Evolutionary conservation across 192 early-diverging fungal species (phyloP).

Genomic region (Podila minutissima): DNA sequence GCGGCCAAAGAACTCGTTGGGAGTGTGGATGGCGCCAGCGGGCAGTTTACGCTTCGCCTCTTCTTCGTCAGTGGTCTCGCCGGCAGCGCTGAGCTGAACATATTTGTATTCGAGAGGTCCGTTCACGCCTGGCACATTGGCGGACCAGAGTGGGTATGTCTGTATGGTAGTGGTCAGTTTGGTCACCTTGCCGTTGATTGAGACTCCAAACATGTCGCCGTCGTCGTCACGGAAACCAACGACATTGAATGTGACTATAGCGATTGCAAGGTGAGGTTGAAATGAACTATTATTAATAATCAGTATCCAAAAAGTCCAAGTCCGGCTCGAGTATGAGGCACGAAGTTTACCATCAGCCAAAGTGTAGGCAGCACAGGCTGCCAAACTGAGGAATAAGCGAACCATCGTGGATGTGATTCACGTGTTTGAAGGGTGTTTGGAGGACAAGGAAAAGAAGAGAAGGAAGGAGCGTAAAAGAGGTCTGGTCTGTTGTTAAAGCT

Average conservation of each 20-base stretch:
- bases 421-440: background rate
- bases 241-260: slow-evolving; percentile 42
- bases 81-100: slow-evolving; percentile 16
- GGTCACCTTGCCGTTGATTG: slow-evolving; percentile 37
- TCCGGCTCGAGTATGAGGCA: background rate
- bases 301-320: background rate
- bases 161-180: slow-evolving; percentile 26
- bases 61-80: slow-evolving; percentile 16
- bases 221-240: slow-evolving; percentile 22
- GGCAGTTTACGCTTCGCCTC: slow-evolving; percentile 18
- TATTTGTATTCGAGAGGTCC: slow-evolving; percentile 30
- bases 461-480: slow-evolving; percentile 2
- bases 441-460: background rate
- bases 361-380: slow-evolving; percentile 34
- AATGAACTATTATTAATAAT: too few relatives aligned
- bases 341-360: slow-evolving; percentile 42
- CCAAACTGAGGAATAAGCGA: slow-evolving; percentile 38
- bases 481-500: too few relatives aligned
- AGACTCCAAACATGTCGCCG: slow-evolving; percentile 23
- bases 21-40: slow-evolving; percentile 20
- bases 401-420: slow-evolving; percentile 17
- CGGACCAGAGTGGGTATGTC: slow-evolving; percentile 44
- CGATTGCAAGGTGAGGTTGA: background rate
- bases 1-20: slow-evolving; percentile 38
- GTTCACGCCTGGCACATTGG: slow-evolving; percentile 25